Evolutionary conservation across 2,329 filamentous ascomycete species (phyloP).

Genomic region (Akanthomyces muscarius): DNA sequence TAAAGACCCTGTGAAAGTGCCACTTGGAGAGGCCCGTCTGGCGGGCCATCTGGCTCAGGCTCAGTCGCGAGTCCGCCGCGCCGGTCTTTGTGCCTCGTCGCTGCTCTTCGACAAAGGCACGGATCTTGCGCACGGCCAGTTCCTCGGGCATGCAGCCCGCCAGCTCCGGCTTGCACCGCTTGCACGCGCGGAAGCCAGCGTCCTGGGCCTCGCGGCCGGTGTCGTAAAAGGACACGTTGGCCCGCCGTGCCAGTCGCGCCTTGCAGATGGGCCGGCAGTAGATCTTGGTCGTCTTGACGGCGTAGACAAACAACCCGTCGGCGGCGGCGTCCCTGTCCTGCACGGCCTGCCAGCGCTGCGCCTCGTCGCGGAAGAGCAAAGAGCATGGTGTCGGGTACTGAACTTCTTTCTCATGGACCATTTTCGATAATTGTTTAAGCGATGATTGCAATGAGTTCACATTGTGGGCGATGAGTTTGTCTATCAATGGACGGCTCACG

Average conservation of each 20-base stretch:
- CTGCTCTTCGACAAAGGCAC: slow-evolving; percentile 29
- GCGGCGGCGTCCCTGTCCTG: slow-evolving; percentile 31
- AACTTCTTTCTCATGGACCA: not conserved
- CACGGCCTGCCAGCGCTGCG: slow-evolving; percentile 35
- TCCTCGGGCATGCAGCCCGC: slow-evolving; percentile 40
- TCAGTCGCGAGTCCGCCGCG: slow-evolving; percentile 18
- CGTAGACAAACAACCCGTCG: slow-evolving; percentile 41
- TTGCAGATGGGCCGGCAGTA: slow-evolving; percentile 61
- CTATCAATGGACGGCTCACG: not conserved
- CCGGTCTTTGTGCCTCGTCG: slow-evolving; percentile 13
- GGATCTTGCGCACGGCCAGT: slow-evolving; percentile 39
- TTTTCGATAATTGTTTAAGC: not conserved
- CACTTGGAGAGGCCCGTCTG: slow-evolving; percentile 51
- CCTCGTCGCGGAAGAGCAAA: slow-evolving; percentile 28
- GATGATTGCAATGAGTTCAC: not conserved
- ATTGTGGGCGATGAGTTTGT: not conserved
- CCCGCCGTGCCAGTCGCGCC: slow-evolving; percentile 55
- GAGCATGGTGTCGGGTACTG: not conserved
- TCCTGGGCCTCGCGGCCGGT: slow-evolving; percentile 40
- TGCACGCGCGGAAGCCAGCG: slow-evolving; percentile 53
- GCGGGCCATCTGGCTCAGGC: slow-evolving; percentile 45
- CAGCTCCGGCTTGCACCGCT: slow-evolving; percentile 48
- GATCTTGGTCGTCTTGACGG: slow-evolving; percentile 41
- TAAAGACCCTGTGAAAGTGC: slow-evolving; percentile 58
- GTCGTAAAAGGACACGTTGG: slow-evolving; percentile 55